These are phyloP conservation scores for Erigeron canadensis DNA, from an alignment of 129 eudicot species.

Conservation along the genomic window DNA sequence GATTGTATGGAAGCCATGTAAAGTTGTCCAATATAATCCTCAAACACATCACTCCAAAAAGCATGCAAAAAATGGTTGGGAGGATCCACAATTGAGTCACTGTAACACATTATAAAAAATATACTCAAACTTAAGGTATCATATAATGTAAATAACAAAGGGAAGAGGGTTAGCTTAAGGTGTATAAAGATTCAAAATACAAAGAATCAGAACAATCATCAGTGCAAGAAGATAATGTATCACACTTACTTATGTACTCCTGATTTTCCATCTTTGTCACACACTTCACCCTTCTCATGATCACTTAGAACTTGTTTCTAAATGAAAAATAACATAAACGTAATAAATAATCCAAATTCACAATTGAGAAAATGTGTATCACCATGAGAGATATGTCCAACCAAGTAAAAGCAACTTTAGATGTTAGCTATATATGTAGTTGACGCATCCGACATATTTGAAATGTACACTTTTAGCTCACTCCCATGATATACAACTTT, in stretches of 20 bases:
- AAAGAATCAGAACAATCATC: neutral
- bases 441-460: no score
- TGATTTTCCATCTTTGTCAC: constrained; percentile 73
- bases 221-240: constrained; percentile 3
- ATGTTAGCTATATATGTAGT: no score
- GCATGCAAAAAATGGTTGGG: constrained; percentile 76
- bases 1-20: constrained; percentile 60
- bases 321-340: constrained; percentile 6
- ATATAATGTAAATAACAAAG: neutral
- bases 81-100: constrained; percentile 88
- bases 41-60: constrained; percentile 81
- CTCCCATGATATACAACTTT: no score
- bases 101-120: constrained; percentile 24
- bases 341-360: constrained; percentile 3
- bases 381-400: no score
- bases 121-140: neutral
- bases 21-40: constrained; percentile 82
- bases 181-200: no score
- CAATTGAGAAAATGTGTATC: neutral
- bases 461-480: no score
- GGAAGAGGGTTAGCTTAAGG: neutral
- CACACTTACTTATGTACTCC: constrained; percentile 63
- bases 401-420: no score
- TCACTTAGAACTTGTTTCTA: constrained; percentile 79
- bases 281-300: constrained; percentile 85